These are phyloP conservation scores for Aspergillus ustus DNA, from an alignment of 2,329 filamentous ascomycete genomes.

Conservation along the genomic window DNA sequence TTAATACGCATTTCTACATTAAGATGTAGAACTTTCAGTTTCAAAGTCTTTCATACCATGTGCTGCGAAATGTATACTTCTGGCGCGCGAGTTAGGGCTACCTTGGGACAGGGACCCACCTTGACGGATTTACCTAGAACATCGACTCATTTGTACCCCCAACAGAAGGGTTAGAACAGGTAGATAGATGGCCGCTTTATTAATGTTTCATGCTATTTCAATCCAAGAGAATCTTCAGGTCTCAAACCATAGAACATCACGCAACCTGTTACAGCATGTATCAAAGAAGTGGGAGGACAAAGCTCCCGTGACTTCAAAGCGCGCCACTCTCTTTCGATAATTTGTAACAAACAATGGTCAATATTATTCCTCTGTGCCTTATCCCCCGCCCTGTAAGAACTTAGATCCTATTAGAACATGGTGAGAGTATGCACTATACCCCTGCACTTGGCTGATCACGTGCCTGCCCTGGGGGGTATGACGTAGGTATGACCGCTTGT, in stretches of 20 bases:
- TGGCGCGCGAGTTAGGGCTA: not conserved
- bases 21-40: not conserved
- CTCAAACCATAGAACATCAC: not conserved
- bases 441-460: slow-evolving; percentile 1
- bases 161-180: not conserved
- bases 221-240: not conserved
- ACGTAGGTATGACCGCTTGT: slow-evolving; percentile 9
- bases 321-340: not conserved
- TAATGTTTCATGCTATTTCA: not conserved
- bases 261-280: not conserved
- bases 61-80: no score
- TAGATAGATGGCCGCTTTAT: no score
- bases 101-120: not conserved
- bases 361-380: not conserved
- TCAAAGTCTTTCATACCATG: not conserved
- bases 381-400: not conserved
- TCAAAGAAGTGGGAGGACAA: not conserved
- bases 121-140: not conserved
- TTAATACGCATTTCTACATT: no score
- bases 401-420: not conserved
- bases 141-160: not conserved
- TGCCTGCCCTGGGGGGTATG: not conserved
- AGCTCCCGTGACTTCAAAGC: not conserved
- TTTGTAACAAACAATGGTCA: not conserved
- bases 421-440: not conserved